Conservation (phyloP, 306 rosid genomes). For the Inga oerstediana region DNA sequence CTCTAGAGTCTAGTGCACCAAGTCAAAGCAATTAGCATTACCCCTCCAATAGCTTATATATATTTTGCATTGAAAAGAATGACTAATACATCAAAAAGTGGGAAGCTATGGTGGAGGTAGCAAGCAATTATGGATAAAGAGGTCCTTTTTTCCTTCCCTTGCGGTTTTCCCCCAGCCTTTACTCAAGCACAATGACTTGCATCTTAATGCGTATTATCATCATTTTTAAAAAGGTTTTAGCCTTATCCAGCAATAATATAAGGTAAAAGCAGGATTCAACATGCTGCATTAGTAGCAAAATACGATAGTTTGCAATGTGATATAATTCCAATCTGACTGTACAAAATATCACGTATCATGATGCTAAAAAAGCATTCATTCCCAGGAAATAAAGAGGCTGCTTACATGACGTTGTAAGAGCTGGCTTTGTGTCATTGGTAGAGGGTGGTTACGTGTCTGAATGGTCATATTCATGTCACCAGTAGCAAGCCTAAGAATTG, state of each 20-base stretch:
- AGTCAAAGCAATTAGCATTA: neutral
- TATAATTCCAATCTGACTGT: conserved; percentile 5
- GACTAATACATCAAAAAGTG: neutral
- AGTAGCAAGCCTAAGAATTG: conserved; percentile 79
- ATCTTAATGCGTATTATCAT: neutral
- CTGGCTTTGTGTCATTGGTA: conserved; percentile 91
- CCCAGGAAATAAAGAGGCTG: conserved; percentile 9
- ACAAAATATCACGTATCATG: neutral
- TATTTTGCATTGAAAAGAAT: neutral
- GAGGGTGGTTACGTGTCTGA: conserved; percentile 88
- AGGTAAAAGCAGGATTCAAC: neutral
- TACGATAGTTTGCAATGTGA: neutral
- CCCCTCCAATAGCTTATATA: neutral
- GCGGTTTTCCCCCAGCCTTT: neutral
- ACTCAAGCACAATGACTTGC: neutral
- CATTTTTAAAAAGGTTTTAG: neutral
- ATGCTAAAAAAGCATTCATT: conserved; percentile 5
- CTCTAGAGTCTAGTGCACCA: neutral
- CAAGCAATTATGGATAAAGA: neutral
- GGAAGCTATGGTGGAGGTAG: neutral
- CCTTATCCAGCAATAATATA: neutral
- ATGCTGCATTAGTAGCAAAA: neutral
- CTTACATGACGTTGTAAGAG: conserved; percentile 86
- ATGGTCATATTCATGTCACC: conserved; percentile 70
- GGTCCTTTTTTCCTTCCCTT: neutral